These are phyloP conservation scores for Agroathelia rolfsii DNA, from an alignment of 1,284 basidiomycete species.

Conservation along the genomic window DNA sequence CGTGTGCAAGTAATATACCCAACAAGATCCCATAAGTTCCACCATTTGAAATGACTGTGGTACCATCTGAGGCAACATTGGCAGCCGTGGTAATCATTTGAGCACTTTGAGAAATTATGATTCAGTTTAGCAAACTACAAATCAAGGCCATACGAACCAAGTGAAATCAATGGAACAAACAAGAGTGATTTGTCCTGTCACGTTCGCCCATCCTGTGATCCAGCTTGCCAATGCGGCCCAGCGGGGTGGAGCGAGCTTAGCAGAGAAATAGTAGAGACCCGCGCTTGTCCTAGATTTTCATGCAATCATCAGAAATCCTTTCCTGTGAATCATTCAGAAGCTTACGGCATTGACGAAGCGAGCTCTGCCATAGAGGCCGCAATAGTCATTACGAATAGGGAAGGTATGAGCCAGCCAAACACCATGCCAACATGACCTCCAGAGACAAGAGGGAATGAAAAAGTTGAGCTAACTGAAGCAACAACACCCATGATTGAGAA, in stretches of 20 bases:
- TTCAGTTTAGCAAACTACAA: neutral
- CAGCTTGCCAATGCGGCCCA: slow-evolving; percentile 57
- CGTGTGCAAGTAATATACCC: slow-evolving; percentile 52
- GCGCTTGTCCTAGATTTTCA: slow-evolving; percentile 43
- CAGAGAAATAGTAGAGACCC: slow-evolving; percentile 66
- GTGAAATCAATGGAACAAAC: slow-evolving; percentile 71
- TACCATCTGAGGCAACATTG: slow-evolving; percentile 47
- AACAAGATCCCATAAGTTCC: slow-evolving; percentile 59
- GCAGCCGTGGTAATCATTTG: slow-evolving; percentile 71
- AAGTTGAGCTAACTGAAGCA: slow-evolving; percentile 57
- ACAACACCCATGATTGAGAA: slow-evolving; percentile 72
- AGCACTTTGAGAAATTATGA: slow-evolving; percentile 31
- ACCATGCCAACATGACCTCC: slow-evolving; percentile 71
- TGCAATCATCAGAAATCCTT: slow-evolving; percentile 3
- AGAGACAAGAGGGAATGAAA: slow-evolving; percentile 51
- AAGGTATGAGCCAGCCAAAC: slow-evolving; percentile 70
- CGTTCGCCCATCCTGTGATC: slow-evolving; percentile 64
- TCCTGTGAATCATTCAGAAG: slow-evolving; percentile 9
- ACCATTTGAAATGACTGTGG: slow-evolving; percentile 39
- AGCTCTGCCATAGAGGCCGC: slow-evolving; percentile 67
- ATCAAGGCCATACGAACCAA: slow-evolving; percentile 28
- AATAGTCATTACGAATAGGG: slow-evolving; percentile 55
- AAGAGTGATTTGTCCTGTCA: slow-evolving; percentile 50
- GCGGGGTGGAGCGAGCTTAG: slow-evolving; percentile 52
- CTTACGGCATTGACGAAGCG: slow-evolving; percentile 67